Evolutionary conservation across 1,284 basidiomycete species (phyloP).

Genomic region (Rhodofomes roseus): DNA sequence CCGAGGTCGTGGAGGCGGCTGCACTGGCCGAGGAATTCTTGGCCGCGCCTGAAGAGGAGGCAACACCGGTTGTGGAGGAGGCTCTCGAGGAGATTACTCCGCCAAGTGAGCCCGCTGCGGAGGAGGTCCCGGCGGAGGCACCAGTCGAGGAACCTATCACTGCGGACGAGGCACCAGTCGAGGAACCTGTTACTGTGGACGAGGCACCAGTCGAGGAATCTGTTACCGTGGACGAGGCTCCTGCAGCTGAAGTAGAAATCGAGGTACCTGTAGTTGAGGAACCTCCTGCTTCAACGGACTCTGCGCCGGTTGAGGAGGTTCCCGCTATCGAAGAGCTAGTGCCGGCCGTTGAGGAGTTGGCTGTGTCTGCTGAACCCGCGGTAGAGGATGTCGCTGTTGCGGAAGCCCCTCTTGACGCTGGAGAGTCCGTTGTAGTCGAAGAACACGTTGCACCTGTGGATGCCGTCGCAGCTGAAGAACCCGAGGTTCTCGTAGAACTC

Average conservation of each 20-base stretch:
- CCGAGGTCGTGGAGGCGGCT: background rate
- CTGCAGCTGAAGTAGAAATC: background rate
- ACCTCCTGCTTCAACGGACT: background rate
- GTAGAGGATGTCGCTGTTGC: background rate
- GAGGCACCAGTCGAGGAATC: background rate
- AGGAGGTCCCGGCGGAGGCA: constrained; percentile 1
- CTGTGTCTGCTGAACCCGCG: background rate
- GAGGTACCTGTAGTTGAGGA: background rate
- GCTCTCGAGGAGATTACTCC: constrained; percentile 1
- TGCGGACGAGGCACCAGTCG: background rate
- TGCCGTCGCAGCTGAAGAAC: background rate
- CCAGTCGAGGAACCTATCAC: background rate
- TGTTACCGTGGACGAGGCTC: constrained; percentile 2
- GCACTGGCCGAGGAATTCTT: background rate
- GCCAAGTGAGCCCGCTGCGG: background rate
- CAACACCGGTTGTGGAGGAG: background rate
- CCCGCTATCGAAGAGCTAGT: background rate
- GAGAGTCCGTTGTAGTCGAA: background rate
- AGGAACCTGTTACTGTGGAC: background rate
- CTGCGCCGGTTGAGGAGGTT: background rate
- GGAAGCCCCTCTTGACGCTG: background rate
- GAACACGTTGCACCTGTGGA: background rate
- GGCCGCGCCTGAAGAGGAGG: background rate
- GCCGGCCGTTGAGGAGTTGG: background rate
- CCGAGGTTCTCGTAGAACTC: too few relatives aligned